Percentiles rank a stretch among this genome's conserved stretches.
Conservation (phyloP, 306 rosid genomes). For the Dalbergia cultrata region DNA sequence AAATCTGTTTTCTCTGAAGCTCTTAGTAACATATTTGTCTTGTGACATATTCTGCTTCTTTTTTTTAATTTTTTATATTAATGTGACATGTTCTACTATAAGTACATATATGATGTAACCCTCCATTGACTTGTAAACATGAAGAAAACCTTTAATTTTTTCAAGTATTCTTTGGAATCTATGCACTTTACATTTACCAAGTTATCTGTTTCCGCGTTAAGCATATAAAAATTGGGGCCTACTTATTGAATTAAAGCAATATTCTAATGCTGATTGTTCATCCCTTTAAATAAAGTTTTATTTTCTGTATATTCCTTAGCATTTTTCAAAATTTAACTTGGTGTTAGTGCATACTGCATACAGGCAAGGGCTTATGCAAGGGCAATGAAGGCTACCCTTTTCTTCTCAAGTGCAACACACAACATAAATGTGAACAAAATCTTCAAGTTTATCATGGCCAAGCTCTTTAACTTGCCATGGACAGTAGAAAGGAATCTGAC, state of each 20-base stretch:
- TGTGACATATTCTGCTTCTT: too few species aligned
- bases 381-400: constrained; percentile 88
- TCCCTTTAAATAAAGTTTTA: constrained; percentile 43
- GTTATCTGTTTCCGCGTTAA: constrained; percentile 49
- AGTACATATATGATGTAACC: neutral
- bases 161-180: constrained; percentile 40
- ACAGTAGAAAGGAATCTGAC: constrained; percentile 84
- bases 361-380: constrained; percentile 96
- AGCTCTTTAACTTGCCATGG: constrained; percentile 94
- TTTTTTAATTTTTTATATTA: too few species aligned
- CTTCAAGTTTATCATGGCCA: constrained; percentile 91
- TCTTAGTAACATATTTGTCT: neutral
- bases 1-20: too few species aligned
- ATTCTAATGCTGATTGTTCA: constrained; percentile 2
- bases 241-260: constrained; percentile 46
- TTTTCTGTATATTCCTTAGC: constrained; percentile 31
- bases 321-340: constrained; percentile 32
- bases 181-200: constrained; percentile 17
- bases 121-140: constrained; percentile 28
- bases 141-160: constrained; percentile 25
- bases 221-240: constrained; percentile 44
- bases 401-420: constrained; percentile 95
- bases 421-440: constrained; percentile 97
- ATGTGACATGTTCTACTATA: neutral
- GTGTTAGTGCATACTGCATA: constrained; percentile 13